These are phyloP conservation scores for Pneumocystis canis DNA, from an alignment of 1,139 yeast genomes.

Conservation along the genomic window DNA sequence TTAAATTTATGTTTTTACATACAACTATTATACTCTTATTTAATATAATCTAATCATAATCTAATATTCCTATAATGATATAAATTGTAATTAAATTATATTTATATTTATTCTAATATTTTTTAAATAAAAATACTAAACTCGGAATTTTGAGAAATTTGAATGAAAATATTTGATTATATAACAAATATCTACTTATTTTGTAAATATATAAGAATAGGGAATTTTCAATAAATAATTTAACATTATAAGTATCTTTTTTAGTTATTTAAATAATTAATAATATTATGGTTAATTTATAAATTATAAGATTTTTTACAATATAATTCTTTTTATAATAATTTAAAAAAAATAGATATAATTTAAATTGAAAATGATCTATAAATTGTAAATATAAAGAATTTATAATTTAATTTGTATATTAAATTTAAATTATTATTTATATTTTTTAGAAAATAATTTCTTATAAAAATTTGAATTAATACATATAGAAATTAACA, in stretches of 20 bases:
- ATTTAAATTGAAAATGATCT: no score
- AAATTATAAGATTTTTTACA: no score
- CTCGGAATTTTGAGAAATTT: neutral
- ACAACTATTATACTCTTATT: neutral
- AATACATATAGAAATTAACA: neutral
- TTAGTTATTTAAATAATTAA: no score
- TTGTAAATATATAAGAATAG: no score
- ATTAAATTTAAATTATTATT: neutral
- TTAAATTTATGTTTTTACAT: neutral
- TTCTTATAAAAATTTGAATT: neutral
- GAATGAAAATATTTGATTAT: neutral
- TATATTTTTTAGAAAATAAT: neutral
- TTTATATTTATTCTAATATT: neutral
- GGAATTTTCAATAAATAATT: no score
- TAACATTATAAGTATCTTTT: no score
- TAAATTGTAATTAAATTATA: neutral
- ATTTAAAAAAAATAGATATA: no score
- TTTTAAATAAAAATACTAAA: neutral
- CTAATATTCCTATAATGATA: neutral
- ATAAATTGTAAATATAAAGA: no score
- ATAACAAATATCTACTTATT: no score
- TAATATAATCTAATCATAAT: neutral
- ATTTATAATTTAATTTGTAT: neutral
- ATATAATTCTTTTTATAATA: no score
- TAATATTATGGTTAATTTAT: no score